Base-by-base conservation (phyloP, 257 asterid species). In the Rhazya stricta region DNA sequence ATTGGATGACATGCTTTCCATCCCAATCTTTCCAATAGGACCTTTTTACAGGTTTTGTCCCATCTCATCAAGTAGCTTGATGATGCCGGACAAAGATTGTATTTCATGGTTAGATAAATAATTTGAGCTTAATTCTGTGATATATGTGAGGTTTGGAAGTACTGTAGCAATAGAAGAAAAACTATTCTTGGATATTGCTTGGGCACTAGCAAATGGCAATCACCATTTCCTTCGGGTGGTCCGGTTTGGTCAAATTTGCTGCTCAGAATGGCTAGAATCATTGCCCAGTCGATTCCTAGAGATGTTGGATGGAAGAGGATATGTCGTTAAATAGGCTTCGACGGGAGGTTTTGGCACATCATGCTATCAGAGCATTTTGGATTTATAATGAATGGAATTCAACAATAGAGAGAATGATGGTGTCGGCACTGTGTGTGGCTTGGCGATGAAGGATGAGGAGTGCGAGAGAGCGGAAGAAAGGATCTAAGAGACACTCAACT, bases 191-290 rank as follows among this genome's bases (percentile, higher is more conserved):
- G 83, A 82, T 50, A 75, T 82, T 58, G 57, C 78, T 62, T 63
- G 61, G 23, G 85, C 80, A 18, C 21, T 81, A 6, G 81, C 77
- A 1, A 72, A 82, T 42, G 67, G 57, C 66, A 41, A 48, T 19
- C 83, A 76, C 30, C 90, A 90, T 0, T 89, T 89, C 58, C 57
- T 89, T 16, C 82, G 85, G 90, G 90, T 84, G 0, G 72, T 89
- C 0, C 78, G 89, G 36, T 84, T 85, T 0, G 85, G 85, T 21
- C 46, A 62, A 21, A 5, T 69, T 62, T 34, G 6, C 0, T 13
- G 61, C 16, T 13, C 58, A 30, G 29, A 51, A 34, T 36, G 48
- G 75, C 27, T 10, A 54, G 50, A 73, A 5, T 15, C 5, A 11
- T 37, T 39, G n/a, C 76, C 41, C 0, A 9, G 1, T 0, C 57